Conservation (phyloP, 1,139 yeast species). For the Geotrichum fermentans region DNA sequence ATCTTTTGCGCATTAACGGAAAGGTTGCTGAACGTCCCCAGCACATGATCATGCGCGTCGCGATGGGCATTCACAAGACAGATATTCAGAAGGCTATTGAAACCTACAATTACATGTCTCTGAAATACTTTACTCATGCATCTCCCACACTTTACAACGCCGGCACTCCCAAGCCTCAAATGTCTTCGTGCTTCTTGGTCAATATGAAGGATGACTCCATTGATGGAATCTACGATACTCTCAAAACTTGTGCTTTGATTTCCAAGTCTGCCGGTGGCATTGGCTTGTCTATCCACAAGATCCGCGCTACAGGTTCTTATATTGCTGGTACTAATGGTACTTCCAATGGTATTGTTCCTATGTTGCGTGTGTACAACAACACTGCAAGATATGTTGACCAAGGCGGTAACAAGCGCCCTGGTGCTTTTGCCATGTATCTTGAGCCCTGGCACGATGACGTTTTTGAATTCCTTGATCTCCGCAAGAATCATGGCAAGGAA, state of each 20-base stretch:
- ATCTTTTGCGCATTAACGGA: slow-evolving; percentile 64
- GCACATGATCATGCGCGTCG: slow-evolving; percentile 83
- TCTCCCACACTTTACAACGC: slow-evolving; percentile 88
- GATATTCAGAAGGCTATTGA: slow-evolving; percentile 68
- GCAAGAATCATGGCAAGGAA: slow-evolving; percentile 89
- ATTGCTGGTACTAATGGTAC: slow-evolving; percentile 89
- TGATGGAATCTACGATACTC: slow-evolving; percentile 83
- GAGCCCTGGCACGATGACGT: slow-evolving; percentile 94
- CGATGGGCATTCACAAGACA: slow-evolving; percentile 79
- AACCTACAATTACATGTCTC: slow-evolving; percentile 80
- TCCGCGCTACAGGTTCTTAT: slow-evolving; percentile 79
- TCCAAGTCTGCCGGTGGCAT: slow-evolving; percentile 91
- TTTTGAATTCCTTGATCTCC: slow-evolving; percentile 73
- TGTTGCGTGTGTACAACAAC: slow-evolving; percentile 85
- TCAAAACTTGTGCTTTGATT: slow-evolving; percentile 79
- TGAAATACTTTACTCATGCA: slow-evolving; percentile 79
- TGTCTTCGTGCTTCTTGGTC: slow-evolving; percentile 84
- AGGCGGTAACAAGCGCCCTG: slow-evolving; percentile 93
- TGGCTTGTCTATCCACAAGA: slow-evolving; percentile 78
- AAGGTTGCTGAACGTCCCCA: slow-evolving; percentile 87
- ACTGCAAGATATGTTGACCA: slow-evolving; percentile 91
- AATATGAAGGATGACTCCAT: slow-evolving; percentile 89
- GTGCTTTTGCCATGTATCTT: slow-evolving; percentile 82
- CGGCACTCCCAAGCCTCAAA: slow-evolving; percentile 81
- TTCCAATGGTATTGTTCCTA: slow-evolving; percentile 82